A percentile compares a stretch with the other conserved stretches of the same genome.
These are phyloP conservation scores for Chrysoporthe puriensis DNA, from an alignment of 2,329 filamentous ascomycete species.

Conservation along the genomic window DNA sequence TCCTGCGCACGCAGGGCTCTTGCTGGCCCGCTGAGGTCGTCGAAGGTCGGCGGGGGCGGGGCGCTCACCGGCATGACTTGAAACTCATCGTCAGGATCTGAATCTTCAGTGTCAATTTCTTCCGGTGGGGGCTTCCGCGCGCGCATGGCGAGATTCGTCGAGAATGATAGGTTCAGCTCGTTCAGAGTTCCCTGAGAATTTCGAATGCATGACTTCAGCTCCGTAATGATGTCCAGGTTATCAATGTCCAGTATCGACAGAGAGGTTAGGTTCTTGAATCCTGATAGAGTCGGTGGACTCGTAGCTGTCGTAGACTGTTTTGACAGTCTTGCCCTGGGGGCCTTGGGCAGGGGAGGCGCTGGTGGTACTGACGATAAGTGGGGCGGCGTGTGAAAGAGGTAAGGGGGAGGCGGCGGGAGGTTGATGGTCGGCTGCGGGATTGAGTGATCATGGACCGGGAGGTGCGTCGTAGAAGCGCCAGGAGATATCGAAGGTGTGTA, in stretches of 20 bases:
- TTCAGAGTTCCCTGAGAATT: conserved; percentile 59
- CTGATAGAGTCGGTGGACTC: conserved; percentile 59
- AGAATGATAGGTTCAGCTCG: conserved; percentile 62
- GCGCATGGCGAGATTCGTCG: conserved; percentile 52
- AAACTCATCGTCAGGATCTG: conserved; percentile 61
- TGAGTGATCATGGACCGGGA: conserved; percentile 25
- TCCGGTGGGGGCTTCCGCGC: conserved; percentile 49
- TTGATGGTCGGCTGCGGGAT: conserved; percentile 30
- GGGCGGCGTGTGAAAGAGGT: conserved; percentile 33
- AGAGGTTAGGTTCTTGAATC: conserved; percentile 58
- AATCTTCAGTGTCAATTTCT: conserved; percentile 40
- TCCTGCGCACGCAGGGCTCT: conserved; percentile 54
- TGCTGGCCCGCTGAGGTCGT: conserved; percentile 47
- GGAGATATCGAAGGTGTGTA: conserved; percentile 29
- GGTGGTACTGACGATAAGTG: conserved; percentile 34
- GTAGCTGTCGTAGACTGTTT: conserved; percentile 39
- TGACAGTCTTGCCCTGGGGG: conserved; percentile 38
- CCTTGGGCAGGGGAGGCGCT: conserved; percentile 43
- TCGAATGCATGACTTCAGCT: conserved; percentile 59
- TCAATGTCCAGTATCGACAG: conserved; percentile 65
- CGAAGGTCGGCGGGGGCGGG: conserved; percentile 33
- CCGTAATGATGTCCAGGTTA: conserved; percentile 56
- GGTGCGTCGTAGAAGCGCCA: conserved; percentile 28
- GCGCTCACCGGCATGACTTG: conserved; percentile 44
- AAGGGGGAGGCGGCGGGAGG: conserved; percentile 29